These are phyloP conservation scores for Bromus sterilis DNA, from an alignment of 176 grass and related monocot species.

Conservation along the genomic window DNA sequence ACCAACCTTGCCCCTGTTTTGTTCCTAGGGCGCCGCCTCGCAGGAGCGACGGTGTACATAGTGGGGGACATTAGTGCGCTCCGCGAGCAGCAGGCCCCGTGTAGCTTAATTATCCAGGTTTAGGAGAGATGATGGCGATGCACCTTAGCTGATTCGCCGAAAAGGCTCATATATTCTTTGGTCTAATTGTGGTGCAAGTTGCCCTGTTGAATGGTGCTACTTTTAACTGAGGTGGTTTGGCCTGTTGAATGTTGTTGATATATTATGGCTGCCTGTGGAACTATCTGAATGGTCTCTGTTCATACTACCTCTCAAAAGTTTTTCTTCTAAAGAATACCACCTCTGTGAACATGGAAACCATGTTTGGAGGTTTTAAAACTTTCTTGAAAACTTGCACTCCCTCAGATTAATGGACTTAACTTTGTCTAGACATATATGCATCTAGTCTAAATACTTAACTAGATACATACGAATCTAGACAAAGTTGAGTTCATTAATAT, in stretches of 20 bases:
- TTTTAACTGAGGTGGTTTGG: background rate
- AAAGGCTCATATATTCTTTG: slow-evolving; percentile 11
- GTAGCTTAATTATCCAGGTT: slow-evolving; percentile 15
- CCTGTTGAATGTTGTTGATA: background rate
- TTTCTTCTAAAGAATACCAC: too few relatives aligned
- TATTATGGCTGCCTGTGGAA: background rate
- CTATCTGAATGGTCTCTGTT: too few relatives aligned
- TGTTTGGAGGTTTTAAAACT: too few relatives aligned
- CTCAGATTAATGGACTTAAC: too few relatives aligned
- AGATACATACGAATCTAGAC: too few relatives aligned
- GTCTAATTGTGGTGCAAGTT: slow-evolving; percentile 8
- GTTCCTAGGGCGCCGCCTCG: background rate
- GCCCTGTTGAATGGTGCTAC: background rate
- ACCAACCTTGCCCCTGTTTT: slow-evolving; percentile 5
- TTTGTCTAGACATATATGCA: too few relatives aligned
- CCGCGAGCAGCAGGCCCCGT: background rate
- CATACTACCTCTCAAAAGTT: too few relatives aligned
- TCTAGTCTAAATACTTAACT: too few relatives aligned
- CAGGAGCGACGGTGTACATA: slow-evolving; percentile 34
- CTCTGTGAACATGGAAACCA: too few relatives aligned
- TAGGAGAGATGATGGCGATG: background rate
- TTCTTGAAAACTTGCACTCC: too few relatives aligned
- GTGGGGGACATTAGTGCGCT: slow-evolving; percentile 24
- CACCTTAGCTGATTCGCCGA: background rate
- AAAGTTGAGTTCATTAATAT: too few relatives aligned